Percentiles rank a stretch among this genome's conserved stretches.
These are phyloP conservation scores for Casaregolazyma suthepensis DNA, from an alignment of 1,139 yeast genomes.

Conservation along the genomic window DNA sequence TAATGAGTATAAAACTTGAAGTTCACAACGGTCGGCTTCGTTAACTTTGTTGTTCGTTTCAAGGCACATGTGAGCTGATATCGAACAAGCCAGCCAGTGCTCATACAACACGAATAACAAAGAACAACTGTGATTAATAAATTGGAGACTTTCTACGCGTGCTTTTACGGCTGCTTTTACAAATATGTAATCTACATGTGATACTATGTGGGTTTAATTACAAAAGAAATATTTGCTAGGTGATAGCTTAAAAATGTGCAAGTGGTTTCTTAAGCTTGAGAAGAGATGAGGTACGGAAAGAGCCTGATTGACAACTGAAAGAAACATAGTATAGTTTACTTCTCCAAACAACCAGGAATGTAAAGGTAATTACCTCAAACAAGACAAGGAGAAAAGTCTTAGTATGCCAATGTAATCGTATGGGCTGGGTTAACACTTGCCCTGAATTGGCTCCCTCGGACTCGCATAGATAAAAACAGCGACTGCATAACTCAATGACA, in stretches of 20 bases:
- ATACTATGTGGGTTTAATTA: not conserved
- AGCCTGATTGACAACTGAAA: too few relatives aligned
- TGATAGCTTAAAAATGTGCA: not conserved
- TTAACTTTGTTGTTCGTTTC: not conserved
- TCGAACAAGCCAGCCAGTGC: not conserved
- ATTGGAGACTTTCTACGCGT: not conserved
- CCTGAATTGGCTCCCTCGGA: too few relatives aligned
- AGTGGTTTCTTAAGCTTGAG: too few relatives aligned
- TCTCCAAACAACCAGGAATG: too few relatives aligned
- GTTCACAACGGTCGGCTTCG: not conserved
- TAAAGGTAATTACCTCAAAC: too few relatives aligned
- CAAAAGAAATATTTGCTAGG: not conserved
- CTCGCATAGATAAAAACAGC: too few relatives aligned
- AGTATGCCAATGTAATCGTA: too few relatives aligned
- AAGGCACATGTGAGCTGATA: not conserved
- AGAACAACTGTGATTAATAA: not conserved
- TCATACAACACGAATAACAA: not conserved
- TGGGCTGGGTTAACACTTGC: too few relatives aligned
- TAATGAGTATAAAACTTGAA: not conserved
- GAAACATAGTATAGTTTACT: too few relatives aligned
- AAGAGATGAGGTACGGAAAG: too few relatives aligned
- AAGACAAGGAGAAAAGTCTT: too few relatives aligned
- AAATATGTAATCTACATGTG: not conserved
- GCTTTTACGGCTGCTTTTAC: not conserved
- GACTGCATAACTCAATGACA: too few relatives aligned